Conservation (phyloP, 345 rosid genomes). For the Eucalyptus melliodora region DNA sequence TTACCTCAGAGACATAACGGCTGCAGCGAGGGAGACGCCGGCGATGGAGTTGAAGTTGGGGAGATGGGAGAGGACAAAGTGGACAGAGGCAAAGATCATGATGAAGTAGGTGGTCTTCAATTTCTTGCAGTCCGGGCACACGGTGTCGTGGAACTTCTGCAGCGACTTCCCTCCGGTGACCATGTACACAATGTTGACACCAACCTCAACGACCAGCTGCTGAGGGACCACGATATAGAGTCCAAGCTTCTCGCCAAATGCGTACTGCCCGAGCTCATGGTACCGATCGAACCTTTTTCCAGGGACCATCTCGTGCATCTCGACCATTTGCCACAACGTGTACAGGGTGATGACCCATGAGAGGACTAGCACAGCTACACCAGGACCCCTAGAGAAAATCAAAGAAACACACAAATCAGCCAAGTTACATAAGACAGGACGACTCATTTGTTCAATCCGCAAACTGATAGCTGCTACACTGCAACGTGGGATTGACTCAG, state of each 20-base stretch:
- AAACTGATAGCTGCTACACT: not conserved
- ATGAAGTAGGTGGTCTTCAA: conserved; percentile 53
- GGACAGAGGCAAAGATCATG: conserved; percentile 76
- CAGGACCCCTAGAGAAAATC: conserved; percentile 37
- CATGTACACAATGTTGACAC: conserved; percentile 73
- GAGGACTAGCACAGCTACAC: conserved; percentile 25
- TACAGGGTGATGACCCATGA: conserved; percentile 42
- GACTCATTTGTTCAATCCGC: not conserved
- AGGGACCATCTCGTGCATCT: conserved; percentile 83
- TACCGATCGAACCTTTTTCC: conserved; percentile 65
- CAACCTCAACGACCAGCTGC: conserved; percentile 54
- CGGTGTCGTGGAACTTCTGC: conserved; percentile 39
- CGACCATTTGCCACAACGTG: conserved; percentile 87
- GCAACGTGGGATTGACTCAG: not conserved
- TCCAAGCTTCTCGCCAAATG: conserved; percentile 75
- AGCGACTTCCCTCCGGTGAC: conserved; percentile 78
- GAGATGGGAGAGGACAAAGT: conserved; percentile 71
- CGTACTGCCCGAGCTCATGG: conserved; percentile 75
- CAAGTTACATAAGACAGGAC: not conserved
- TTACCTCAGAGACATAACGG: conserved; percentile 73
- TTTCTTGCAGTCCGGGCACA: conserved; percentile 14
- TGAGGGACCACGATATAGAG: conserved; percentile 77
- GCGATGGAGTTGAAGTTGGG: conserved; percentile 79
- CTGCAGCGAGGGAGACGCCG: conserved; percentile 68
- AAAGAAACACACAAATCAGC: not conserved